These are phyloP conservation scores for Trichosporon ovoides DNA, from an alignment of 1,284 basidiomycete genomes.

Conservation along the genomic window DNA sequence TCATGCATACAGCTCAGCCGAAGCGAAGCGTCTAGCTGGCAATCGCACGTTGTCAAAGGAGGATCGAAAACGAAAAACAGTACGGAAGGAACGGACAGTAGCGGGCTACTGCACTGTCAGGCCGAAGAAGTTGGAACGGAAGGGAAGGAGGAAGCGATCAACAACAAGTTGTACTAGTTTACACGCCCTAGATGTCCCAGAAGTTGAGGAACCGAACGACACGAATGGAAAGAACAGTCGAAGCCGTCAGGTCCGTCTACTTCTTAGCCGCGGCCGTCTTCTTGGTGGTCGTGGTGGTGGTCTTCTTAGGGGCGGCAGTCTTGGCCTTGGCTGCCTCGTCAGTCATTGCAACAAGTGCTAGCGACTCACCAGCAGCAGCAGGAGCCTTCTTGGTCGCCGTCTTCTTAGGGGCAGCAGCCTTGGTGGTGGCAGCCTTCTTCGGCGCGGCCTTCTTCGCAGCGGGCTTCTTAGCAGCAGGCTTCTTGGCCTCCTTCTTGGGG, in stretches of 20 bases:
- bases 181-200: not conserved
- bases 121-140: not conserved
- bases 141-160: not conserved
- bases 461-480: slow-evolving; percentile 38
- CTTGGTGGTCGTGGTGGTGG: slow-evolving; percentile 52
- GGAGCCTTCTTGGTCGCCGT: slow-evolving; percentile 29
- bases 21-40: not conserved
- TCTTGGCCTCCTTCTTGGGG: slow-evolving; percentile 21
- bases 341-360: slow-evolving; percentile 19
- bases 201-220: not conserved
- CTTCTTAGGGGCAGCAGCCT: slow-evolving; percentile 27
- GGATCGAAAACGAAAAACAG: slow-evolving; percentile 15
- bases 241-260: not conserved
- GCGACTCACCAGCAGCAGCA: slow-evolving; percentile 23
- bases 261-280: slow-evolving; percentile 29
- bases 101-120: not conserved
- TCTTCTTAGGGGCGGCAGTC: slow-evolving; percentile 19
- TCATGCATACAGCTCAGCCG: slow-evolving; percentile 3
- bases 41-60: slow-evolving; percentile 3
- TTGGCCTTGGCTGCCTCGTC: slow-evolving; percentile 19
- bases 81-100: not conserved
- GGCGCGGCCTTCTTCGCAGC: slow-evolving; percentile 29
- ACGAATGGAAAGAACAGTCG: not conserved
- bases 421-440: slow-evolving; percentile 21
- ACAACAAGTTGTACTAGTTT: not conserved